These are phyloP conservation scores for Flueggea neowawraea DNA, from an alignment of 441 rosid species.

Conservation along the genomic window DNA sequence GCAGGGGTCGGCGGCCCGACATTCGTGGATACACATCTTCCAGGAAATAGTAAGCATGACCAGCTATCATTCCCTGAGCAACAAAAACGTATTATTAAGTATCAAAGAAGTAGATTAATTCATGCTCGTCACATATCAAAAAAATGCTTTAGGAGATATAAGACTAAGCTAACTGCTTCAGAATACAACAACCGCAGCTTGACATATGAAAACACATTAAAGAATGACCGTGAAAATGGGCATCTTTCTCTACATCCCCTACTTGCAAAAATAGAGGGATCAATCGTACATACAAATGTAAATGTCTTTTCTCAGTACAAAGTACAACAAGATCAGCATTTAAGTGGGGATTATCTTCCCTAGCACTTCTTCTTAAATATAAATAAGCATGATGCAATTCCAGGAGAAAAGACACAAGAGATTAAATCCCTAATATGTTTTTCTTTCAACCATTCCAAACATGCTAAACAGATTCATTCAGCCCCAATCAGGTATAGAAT, in stretches of 20 bases:
- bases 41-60: conserved; percentile 97
- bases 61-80: conserved; percentile 98
- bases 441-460: not conserved
- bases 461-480: not conserved
- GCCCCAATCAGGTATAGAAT: not conserved
- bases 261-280: no score
- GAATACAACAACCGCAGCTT: no score
- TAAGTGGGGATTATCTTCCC: no score
- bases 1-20: conserved; percentile 86
- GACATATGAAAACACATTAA: not conserved
- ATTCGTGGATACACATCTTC: conserved; percentile 95
- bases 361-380: no score
- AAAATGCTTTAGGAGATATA: conserved; percentile 1
- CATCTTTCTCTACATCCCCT: no score
- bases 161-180: not conserved
- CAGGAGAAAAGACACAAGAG: no score
- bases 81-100: not conserved
- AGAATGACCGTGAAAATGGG: not conserved
- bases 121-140: not conserved
- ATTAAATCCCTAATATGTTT: no score
- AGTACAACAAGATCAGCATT: no score
- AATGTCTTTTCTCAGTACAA: no score
- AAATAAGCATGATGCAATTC: no score
- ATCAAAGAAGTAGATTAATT: no score
- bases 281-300: no score